Evolutionary conservation across 441 rosid species (phyloP), one percentile per base, ranked within the genome.

Genomic region (Gossypium trilobum): DNA sequence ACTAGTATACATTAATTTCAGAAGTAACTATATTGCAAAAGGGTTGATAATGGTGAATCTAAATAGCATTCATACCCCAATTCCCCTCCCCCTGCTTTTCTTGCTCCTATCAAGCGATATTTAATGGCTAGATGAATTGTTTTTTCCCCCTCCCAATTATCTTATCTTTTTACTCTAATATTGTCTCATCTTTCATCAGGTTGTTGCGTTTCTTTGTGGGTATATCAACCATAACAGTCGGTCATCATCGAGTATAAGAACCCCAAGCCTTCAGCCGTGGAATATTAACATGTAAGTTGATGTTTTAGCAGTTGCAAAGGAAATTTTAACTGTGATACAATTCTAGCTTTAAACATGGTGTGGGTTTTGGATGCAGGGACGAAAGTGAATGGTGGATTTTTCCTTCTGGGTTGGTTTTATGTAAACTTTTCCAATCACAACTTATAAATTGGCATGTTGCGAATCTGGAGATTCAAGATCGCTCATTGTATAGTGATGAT

Each of bases 371-470:
- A 54, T 80, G 90, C 91, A 96, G 99, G 97, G 98, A 95, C 76
- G 99, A 96, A 76, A 91, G 96, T 73, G 99, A 93, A 80, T 91
- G 99, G 97, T 93, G 99, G 99, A 86, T 96, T 72, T 92, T 96
- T 78, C 99, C 99, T 14, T 94, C 87, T n/a, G 97, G 93, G 52
- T 82, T 96, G 77, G 96, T 96, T 64, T 63, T 92, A 20, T 96
- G 98, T 84, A 96, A 96, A 82, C 82, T 87, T 66, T 78, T 93
- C 68, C 99, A 96, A 70, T 88, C 99, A 5, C 97, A 92, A 78
- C 97, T 93, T 64, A 82, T 93, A 77, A 94, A 96, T 74, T 87
- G 98, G 87, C 99, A 93, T 76, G 87, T 93, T 52, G 97, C 97
- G 0, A 91, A 96, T 81, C 88, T 91, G 82, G 99, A 93, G 87